Conservation (phyloP, 805 yeast species). For the Wickerhamiella kazuoi region DNA sequence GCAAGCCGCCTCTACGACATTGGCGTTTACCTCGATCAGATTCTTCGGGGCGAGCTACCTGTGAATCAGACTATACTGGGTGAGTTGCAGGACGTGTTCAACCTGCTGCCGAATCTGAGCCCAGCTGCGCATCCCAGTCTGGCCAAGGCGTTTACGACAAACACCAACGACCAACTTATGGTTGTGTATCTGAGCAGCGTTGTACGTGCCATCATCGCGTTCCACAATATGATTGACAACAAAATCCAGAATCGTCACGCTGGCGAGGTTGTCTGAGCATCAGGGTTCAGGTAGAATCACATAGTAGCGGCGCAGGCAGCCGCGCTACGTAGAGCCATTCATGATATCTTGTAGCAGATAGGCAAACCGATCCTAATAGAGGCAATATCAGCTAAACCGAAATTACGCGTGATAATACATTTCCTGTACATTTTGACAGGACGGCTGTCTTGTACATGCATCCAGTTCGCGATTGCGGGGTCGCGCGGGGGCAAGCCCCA, state of each 20-base stretch:
- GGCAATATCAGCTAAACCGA: too few species aligned
- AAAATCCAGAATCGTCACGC: slow-evolving; percentile 56
- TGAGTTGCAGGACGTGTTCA: slow-evolving; percentile 85
- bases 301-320: too few species aligned
- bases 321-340: too few species aligned
- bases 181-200: slow-evolving; percentile 73
- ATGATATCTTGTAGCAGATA: too few species aligned
- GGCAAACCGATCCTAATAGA: too few species aligned
- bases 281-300: too few species aligned
- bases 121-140: slow-evolving; percentile 23
- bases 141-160: slow-evolving; percentile 67
- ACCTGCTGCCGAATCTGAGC: slow-evolving; percentile 66
- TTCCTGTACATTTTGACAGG: too few species aligned
- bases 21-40: slow-evolving; percentile 57
- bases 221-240: slow-evolving; percentile 92
- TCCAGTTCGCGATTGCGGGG: too few species aligned
- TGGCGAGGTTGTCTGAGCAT: neutral
- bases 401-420: too few species aligned
- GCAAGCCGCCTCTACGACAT: slow-evolving; percentile 66
- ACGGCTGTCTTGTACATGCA: too few species aligned
- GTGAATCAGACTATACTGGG: slow-evolving; percentile 82
- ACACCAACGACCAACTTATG: slow-evolving; percentile 95
- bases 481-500: too few species aligned
- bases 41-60: slow-evolving; percentile 54
- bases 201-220: slow-evolving; percentile 87